Base-by-base conservation (phyloP, 1,139 yeast species). In the Zygoascus sp. region DNA sequence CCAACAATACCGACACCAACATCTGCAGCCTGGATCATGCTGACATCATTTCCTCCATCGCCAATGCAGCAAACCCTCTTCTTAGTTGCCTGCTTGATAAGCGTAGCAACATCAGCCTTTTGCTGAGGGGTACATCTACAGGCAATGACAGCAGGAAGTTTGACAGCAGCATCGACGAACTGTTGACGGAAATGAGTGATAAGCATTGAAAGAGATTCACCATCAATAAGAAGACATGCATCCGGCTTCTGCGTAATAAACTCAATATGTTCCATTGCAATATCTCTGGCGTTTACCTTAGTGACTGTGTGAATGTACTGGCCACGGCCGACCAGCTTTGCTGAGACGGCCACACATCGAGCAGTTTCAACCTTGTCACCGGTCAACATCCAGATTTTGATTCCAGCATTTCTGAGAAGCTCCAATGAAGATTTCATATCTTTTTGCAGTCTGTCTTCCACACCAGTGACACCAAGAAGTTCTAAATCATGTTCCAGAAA, bases 281-380 rank as follows among this genome's bases (percentile, higher is more conserved):
- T 63, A 3, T 55, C 58, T n/a, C 59, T 52, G 28, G 53, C 52
- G 22, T 56, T 76, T 10, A 67, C 63, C 55, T 81, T 84, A 9
- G 95, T 84, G 23, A 94, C 77, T 5, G 89, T 82, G 60, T 90
- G 96, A 22, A 94, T 89, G 59, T 83, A 85, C 65, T 92, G 98
- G 5, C 98, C 97, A 53, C 97, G 78, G 2, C 95, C 77, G 40
- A 94, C 92, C 48, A 94, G 77, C 60, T 90, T 82, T 20, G 97
- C 94, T 63, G 96, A 86, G 15, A 94, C 86, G 20, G 97, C 89
- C 32, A 94, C 97, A 74, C 98, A 92, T 53, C 88, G 79, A 0
- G 98, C 98, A 0, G 99, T 94, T 67, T 94, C 99, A 7, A 92
- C 97, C 64, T 94, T 94, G 64, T 94, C 99, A 54, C 99, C 99